Percentiles rank a stretch among this genome's conserved stretches.
Conservation (phyloP, 306 rosid genomes). For the Rosa chinensis region DNA sequence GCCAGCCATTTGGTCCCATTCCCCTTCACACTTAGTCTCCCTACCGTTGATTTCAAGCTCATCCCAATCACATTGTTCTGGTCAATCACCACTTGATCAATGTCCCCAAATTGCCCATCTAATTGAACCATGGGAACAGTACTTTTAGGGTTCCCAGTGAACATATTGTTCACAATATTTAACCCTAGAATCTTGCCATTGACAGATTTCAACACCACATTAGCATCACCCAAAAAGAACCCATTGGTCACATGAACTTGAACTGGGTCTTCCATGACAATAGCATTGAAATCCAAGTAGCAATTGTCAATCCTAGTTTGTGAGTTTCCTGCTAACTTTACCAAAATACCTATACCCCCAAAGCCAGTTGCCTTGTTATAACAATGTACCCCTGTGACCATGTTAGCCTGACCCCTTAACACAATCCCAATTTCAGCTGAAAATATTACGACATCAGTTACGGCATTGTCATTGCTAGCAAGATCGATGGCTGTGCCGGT, state of each 20-base stretch:
- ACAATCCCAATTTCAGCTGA: conserved; percentile 59
- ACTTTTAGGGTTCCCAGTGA: conserved; percentile 41
- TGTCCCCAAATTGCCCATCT: conserved; percentile 47
- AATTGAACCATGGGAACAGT: conserved; percentile 49
- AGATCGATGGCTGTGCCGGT: conserved; percentile 55
- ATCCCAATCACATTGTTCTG: conserved; percentile 59
- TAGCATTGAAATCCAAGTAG: conserved; percentile 61
- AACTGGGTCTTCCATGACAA: conserved; percentile 70
- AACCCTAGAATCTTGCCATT: conserved; percentile 56
- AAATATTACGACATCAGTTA: conserved; percentile 49
- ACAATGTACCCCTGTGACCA: conserved; percentile 62
- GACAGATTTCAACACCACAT: conserved; percentile 47
- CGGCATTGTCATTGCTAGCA: conserved; percentile 49
- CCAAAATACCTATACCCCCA: conserved; percentile 64
- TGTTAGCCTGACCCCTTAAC: conserved; percentile 63
- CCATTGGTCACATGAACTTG: conserved; percentile 78
- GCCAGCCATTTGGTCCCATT: conserved; percentile 61
- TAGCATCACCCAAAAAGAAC: conserved; percentile 62
- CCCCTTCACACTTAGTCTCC: conserved; percentile 38
- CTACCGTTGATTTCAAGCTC: conserved; percentile 63
- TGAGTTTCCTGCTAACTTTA: conserved; percentile 56
- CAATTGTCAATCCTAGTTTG: conserved; percentile 63
- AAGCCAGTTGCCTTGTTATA: conserved; percentile 61
- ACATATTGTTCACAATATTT: conserved; percentile 61
- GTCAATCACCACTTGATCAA: conserved; percentile 68